Conservation (phyloP, 2,329 filamentous ascomycete genomes). For the Trichoderma oligosporum region DNA sequence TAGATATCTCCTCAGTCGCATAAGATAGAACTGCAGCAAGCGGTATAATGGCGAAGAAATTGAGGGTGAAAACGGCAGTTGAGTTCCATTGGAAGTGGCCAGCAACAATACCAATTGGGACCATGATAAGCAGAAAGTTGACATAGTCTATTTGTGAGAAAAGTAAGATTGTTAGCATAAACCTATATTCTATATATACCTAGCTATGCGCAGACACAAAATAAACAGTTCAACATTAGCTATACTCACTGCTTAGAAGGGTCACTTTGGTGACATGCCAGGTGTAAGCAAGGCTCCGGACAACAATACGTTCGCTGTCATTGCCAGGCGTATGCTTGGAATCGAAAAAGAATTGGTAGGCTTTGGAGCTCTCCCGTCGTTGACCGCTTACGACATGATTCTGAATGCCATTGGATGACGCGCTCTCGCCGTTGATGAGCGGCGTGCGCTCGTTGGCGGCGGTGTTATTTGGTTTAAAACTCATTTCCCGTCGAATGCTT, state of each 20-base stretch:
- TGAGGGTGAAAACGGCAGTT: constrained; percentile 67
- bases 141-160: constrained; percentile 46
- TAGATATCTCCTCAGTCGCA: constrained; percentile 72
- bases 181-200: no score
- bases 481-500: constrained; percentile 10
- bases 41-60: constrained; percentile 77
- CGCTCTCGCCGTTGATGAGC: constrained; percentile 39
- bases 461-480: constrained; percentile 20
- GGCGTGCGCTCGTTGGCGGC: constrained; percentile 38
- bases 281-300: constrained; percentile 45
- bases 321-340: constrained; percentile 49
- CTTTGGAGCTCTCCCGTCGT: constrained; percentile 24
- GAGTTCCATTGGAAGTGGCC: constrained; percentile 61
- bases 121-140: constrained; percentile 70
- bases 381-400: constrained; percentile 24
- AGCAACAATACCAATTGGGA: constrained; percentile 68
- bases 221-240: no score
- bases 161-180: not conserved
- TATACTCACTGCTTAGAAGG: constrained; percentile 54
- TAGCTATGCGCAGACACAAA: not conserved
- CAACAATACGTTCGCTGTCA: constrained; percentile 44
- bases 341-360: constrained; percentile 47
- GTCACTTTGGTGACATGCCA: constrained; percentile 58
- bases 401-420: constrained; percentile 22
- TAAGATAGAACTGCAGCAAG: constrained; percentile 71